Evolutionary conservation across 192 early-diverging fungal species (phyloP), one percentile per base, ranked within the genome.

Genomic region (Paraglomus brasilianum): DNA sequence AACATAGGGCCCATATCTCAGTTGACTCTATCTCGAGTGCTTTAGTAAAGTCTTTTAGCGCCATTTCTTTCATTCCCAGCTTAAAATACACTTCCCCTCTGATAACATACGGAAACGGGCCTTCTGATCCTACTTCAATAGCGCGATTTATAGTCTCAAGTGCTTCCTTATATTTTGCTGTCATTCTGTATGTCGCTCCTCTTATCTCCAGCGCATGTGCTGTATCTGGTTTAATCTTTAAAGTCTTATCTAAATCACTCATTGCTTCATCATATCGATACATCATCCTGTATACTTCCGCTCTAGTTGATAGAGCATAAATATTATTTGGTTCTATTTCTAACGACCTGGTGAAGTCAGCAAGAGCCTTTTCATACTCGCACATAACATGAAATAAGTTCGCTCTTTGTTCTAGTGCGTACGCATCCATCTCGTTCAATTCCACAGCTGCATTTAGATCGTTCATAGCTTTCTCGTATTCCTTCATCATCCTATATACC

Each of bases 251-350:
- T 39, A 59, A 59, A 59, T 59, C 57, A 22, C 11, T 14, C 9
- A 59, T 0, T 13, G 57, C 57, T 41, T 59, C n/a, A 5, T 13
- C 13, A 15, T 40, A 45, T 66, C 41, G 45, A 11, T 40, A 40
- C 5, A 59, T 9, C 44, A 66, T 50, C 2, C 64, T 15, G 40
- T 40, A 66, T 50, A 66, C 43, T 36, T 66, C 43, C 4, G 47
- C 64, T 17, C 64, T 19, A 30, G 19, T 66, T 50, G 41, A 14
- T 4, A 66, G 36, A 50, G 47, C 64, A 51, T 39, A 66, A 39
- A 49, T 38, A 38, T 50, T 66, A 38, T 36, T 8, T 49, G 64
- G 47, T 13, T 63, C 61, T 19, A 63, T 6, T 45, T 41, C 14
- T 21, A 45, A 17, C 10, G 41, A 8, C 30, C 9, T 66, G 51